Evolutionary conservation across 768 basidiomycete genomes (phyloP).

Genomic region (Tylopilus plumbeoviolaceoides): DNA sequence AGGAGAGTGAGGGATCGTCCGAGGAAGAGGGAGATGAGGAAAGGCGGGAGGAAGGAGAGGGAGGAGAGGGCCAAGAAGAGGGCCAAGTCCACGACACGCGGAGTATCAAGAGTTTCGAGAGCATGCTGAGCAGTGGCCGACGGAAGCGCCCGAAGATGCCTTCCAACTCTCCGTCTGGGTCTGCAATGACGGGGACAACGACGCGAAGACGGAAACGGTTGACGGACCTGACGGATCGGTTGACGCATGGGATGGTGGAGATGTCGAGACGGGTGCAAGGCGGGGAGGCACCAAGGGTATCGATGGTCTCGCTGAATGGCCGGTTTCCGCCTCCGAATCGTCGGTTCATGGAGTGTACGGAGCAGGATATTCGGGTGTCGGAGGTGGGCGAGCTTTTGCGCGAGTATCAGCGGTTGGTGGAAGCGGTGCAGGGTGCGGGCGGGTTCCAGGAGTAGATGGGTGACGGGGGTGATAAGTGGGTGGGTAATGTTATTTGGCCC

Average conservation of each 20-base stretch:
- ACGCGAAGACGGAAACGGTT: slow-evolving; percentile 51
- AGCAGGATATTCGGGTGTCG: slow-evolving; percentile 73
- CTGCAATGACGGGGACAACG: background rate
- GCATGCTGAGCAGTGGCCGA: slow-evolving; percentile 57
- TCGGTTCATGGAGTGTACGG: slow-evolving; percentile 67
- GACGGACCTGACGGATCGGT: slow-evolving; percentile 58
- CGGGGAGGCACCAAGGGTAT: slow-evolving; percentile 29
- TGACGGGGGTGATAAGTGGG: too few relatives aligned
- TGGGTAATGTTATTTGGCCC: too few relatives aligned
- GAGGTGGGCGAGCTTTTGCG: slow-evolving; percentile 77
- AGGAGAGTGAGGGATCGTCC: slow-evolving; percentile 7
- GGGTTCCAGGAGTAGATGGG: slow-evolving; percentile 31
- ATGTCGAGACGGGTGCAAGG: slow-evolving; percentile 41
- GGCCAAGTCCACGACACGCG: slow-evolving; percentile 49
- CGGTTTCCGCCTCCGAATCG: slow-evolving; percentile 58
- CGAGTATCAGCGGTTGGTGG: slow-evolving; percentile 79
- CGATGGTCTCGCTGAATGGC: slow-evolving; percentile 26
- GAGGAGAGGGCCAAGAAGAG: slow-evolving; percentile 20
- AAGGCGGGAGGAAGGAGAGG: slow-evolving; percentile 24
- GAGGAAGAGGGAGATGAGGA: background rate
- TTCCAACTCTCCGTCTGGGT: too few relatives aligned
- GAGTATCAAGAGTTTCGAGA: slow-evolving; percentile 85
- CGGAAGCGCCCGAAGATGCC: slow-evolving; percentile 11
- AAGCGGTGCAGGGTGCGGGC: slow-evolving; percentile 55
- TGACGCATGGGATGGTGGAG: slow-evolving; percentile 69